Evolutionary conservation across 192 early-diverging fungal genomes (phyloP), one percentile per base, ranked within the genome.

Genomic region (Kappamyces sp.): DNA sequence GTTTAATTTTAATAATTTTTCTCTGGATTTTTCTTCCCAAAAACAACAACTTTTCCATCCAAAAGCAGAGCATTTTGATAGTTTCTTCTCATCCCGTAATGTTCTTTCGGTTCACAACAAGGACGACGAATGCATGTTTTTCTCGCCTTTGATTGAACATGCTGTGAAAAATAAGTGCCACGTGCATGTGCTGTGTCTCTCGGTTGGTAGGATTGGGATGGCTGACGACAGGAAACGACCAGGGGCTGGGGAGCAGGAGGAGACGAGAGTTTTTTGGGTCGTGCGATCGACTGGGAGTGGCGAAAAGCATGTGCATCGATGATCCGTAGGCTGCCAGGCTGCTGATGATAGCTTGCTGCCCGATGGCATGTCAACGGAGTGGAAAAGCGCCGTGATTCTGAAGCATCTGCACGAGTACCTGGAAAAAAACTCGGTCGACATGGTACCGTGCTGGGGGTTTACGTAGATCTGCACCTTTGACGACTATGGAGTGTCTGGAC

Each of bases 51-150:
- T 42, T 36, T 55, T 48, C 51, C 72, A 1, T 54, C 50, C 55
- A 48, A 1, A 49, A 55, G 49, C 53, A 72, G 33, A 65, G 65
- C 43, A 74, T 87, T 7, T 74, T 90, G 3, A 67, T 94, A 10
- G 72, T 92, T 9, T 91, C 82, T 12, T 89, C 93, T 4, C 93
- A 97, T 68, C 95, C 95, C 0, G n/a, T n/a, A n/a, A n/a, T n/a
- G n/a, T n/a, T n/a, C n/a, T n/a, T n/a, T n/a, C n/a, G n/a, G n/a
- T n/a, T n/a, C n/a, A n/a, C n/a, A n/a, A n/a, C 23, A 23, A 23
- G 23, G 95, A 98, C 76, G 95, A 98, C 69, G 95, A 98, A 62
- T 92, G 90, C 79, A 94, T 96, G 92, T 98, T 98, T 73, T 98
- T 98, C 75, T 80, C 83, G 8, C 93, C 93, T 0, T 88, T 89